Percentiles rank a stretch among this genome's conserved stretches.
Evolutionary conservation across 2,329 filamentous ascomycete species (phyloP).

Genomic region (Spiromastix sp.): DNA sequence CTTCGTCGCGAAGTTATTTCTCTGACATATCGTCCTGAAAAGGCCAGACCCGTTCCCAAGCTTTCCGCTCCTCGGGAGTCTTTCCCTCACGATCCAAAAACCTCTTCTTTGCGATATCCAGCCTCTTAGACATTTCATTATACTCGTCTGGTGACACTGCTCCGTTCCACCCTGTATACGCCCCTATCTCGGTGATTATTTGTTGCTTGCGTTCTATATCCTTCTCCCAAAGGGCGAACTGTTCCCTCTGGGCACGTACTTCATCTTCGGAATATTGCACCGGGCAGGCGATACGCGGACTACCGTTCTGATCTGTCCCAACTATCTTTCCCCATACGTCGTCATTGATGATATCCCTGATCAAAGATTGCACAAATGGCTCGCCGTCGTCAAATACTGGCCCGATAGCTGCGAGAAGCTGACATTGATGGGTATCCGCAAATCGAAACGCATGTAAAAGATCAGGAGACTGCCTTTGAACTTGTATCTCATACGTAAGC

Average conservation of each 20-base stretch:
- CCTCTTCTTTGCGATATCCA: constrained; percentile 5
- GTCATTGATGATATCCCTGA: constrained; percentile 6
- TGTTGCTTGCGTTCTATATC: constrained; percentile 10
- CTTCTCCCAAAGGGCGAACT: constrained; percentile 12
- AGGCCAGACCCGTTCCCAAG: constrained; percentile 12
- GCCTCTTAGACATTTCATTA: constrained; percentile 1
- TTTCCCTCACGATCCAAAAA: constrained; percentile 10
- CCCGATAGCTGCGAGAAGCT: constrained; percentile 5
- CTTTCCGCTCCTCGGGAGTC: constrained; percentile 6
- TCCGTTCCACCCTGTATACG: constrained; percentile 13
- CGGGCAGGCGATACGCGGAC: constrained; percentile 10
- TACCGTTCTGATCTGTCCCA: constrained; percentile 5
- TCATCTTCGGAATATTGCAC: constrained; percentile 11
- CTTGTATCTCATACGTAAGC: constrained; percentile 11
- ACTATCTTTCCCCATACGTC: constrained; percentile 7
- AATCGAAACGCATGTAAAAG: constrained; percentile 10
- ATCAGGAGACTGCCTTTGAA: constrained; percentile 10
- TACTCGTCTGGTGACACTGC: constrained; percentile 2
- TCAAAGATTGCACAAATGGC: constrained; percentile 10
- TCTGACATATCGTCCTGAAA: no score
- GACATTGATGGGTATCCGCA: constrained; percentile 7
- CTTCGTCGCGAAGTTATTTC: no score
- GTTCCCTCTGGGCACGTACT: constrained; percentile 5
- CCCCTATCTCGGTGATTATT: constrained; percentile 11
- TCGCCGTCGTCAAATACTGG: constrained; percentile 12